Evolutionary conservation across 2,329 filamentous ascomycete genomes (phyloP), one percentile per base, ranked within the genome.

Genomic region (Pseudopyricularia cyperi): DNA sequence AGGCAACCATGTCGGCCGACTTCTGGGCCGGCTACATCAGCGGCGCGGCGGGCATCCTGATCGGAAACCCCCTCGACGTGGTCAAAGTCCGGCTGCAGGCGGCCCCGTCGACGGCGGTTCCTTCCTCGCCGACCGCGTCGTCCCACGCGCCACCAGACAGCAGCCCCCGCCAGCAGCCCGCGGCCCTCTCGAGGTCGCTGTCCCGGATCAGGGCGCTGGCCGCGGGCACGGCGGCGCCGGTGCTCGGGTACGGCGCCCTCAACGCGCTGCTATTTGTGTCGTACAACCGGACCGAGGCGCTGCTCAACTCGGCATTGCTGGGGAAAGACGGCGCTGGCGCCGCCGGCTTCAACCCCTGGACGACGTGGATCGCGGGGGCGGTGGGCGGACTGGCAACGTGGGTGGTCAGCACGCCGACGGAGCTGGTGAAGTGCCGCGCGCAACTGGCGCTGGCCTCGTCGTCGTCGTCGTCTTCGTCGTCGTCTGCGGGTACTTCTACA

Each of bases 21-120:
- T 96, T 96, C 67, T 95, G 87, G 87, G 87, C 90, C 53, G 89
- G 90, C 61, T 96, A 95, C 67, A 70, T 93, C 55, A 91, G 86
- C 63, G 91, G 91, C 51, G 89, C 86, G 53, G 75, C 84, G 48
- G 87, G 89, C 46, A 96, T 96, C 60, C 71, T 95, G 48, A 85
- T 95, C 55, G 89, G 91, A 56, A 95, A 95, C 61, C 89, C 89
- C 3, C 73, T 96, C 7, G 67, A 69, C 52, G 60, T 69, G 5
- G 65, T 89, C 60, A 90, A 91, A 68, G 87, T 89, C 51, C 85
- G 83, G 39, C 71, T 94, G 2, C 91, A 97, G 73, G 84, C 87
- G 34, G 75, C 75, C 22, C 58, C 62, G 30, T 55, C 59, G 44
- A 56, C 58, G 5, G 9, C 34, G 6, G 52, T 55, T 60, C 48